Evolutionary conservation across 192 early-diverging fungal species (phyloP), one percentile per base, ranked within the genome.

Genomic region (Tieghemiomyces parasiticus): DNA sequence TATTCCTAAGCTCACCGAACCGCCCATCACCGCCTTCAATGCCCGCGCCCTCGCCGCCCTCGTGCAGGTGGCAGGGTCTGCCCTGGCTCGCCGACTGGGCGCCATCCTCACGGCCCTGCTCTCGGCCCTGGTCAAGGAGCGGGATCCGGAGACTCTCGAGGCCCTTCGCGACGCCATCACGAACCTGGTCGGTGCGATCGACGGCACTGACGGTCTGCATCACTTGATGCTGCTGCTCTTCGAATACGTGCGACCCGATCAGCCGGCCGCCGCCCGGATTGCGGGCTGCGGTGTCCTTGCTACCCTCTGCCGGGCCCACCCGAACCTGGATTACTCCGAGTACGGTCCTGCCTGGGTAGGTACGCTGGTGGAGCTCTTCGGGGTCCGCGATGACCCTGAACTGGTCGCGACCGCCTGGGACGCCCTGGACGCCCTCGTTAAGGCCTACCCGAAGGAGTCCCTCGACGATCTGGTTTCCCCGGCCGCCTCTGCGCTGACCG

Each of bases 11-110:
- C 78, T 99, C 53, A 84, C 91, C n/a, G 63, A 81, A 20, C 76
- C 75, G 29, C 95, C 95, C 20, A 90, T 99, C 45, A 83, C 82
- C 35, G 75, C 78, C n/a, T 92, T 95, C 71, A 91, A 96, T 63
- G 94, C 93, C 22, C 86, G 85, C 22, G 92, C 92, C 8, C 69
- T 99, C 58, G 83, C 81, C 2, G 87, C 90, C 14, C 67, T 99
- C 29, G 87, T 97, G 29, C 82, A 87, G 25, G 95, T 97, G 20
- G 89, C 95, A 31, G 95, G 92, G 19, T 63, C 46, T 51, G 82
- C 88, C 4, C 71, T 97, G 64, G 92, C 88, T 69, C 77, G 77
- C 60, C 88, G 93, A 1, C 68, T 99, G 64, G 73, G 77, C 6
- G 78, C 75, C 42, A 92, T 99, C 61, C 68, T 97, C 48, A 68